phyloP scores from a whole-genome alignment of 805 yeast genomes.

The Wickerhamiella domercqiae region DNA sequence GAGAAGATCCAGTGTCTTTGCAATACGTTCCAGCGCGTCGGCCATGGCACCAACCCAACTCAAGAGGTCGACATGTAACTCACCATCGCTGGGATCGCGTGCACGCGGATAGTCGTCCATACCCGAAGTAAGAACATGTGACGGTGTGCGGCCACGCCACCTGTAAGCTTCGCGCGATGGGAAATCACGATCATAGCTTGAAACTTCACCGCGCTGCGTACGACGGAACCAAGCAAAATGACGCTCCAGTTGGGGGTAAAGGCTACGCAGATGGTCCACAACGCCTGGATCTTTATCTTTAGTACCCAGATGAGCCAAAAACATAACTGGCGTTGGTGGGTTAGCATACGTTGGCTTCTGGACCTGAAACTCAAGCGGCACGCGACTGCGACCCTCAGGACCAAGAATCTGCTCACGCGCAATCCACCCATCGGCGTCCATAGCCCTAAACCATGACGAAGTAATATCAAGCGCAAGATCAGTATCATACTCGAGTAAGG shows the following conservation, averaged over 20 bases:
- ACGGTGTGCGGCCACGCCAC: constrained; percentile 83
- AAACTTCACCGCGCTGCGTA: constrained; percentile 63
- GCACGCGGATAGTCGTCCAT: constrained; percentile 92
- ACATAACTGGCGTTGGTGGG: constrained; percentile 82
- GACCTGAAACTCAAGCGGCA: constrained; percentile 66
- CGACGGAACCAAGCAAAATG: constrained; percentile 78
- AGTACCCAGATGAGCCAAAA: constrained; percentile 32
- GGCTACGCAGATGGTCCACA: constrained; percentile 24
- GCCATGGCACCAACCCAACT: constrained; percentile 95
- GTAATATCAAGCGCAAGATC: constrained; percentile 68
- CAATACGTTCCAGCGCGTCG: constrained; percentile 58
- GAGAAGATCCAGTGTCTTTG: constrained; percentile 40
- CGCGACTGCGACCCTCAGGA: constrained; percentile 73
- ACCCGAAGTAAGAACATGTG: constrained; percentile 85
- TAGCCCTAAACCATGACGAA: constrained; percentile 72
- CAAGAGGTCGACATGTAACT: constrained; percentile 74
- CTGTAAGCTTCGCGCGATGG: constrained; percentile 56
- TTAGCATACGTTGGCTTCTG: constrained; percentile 87
- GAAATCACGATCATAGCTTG: constrained; percentile 49
- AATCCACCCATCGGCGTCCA: constrained; percentile 91
- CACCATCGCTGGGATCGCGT: constrained; percentile 66
- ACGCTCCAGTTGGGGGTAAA: constrained; percentile 60
- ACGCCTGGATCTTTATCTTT: background rate
- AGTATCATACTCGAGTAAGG: constrained; percentile 66
- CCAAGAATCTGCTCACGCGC: constrained; percentile 93